These are phyloP conservation scores for Tylopilus felleus DNA, from an alignment of 768 basidiomycete species.

Conservation along the genomic window DNA sequence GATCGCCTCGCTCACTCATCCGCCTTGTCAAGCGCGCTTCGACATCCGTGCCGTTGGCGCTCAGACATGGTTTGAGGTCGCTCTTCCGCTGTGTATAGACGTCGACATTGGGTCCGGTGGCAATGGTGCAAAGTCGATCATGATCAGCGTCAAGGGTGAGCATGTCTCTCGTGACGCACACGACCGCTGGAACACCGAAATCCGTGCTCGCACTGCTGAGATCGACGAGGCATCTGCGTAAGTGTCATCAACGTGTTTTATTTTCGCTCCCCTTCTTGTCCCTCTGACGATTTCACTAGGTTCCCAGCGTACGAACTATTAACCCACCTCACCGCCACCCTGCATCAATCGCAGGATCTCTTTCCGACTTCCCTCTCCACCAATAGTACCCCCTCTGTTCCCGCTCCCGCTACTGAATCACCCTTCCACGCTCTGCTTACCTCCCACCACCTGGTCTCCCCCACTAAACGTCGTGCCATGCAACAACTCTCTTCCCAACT, in stretches of 20 bases:
- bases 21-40: slow-evolving; percentile 32
- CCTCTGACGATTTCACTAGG: slow-evolving; percentile 32
- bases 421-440: slow-evolving; percentile 62
- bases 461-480: slow-evolving; percentile 57
- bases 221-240: slow-evolving; percentile 31
- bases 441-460: slow-evolving; percentile 69
- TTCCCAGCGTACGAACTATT: slow-evolving; percentile 61
- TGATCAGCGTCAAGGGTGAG: slow-evolving; percentile 43
- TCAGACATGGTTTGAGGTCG: slow-evolving; percentile 38
- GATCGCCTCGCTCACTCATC: slow-evolving; percentile 3
- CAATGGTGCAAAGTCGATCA: slow-evolving; percentile 18
- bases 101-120: background rate
- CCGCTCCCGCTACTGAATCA: background rate
- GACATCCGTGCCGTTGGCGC: slow-evolving; percentile 31
- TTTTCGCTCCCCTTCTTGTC: background rate
- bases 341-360: slow-evolving; percentile 37
- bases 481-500: slow-evolving; percentile 56
- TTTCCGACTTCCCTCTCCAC: background rate
- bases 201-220: slow-evolving; percentile 38
- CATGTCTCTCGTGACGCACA: slow-evolving; percentile 45
- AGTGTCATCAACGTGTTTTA: background rate
- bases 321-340: slow-evolving; percentile 53
- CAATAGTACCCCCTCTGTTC: background rate
- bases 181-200: slow-evolving; percentile 43
- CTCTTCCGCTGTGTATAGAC: slow-evolving; percentile 20